Base-by-base conservation (phyloP, 1,284 basidiomycete genomes). In the Cryptococcus sp. region DNA sequence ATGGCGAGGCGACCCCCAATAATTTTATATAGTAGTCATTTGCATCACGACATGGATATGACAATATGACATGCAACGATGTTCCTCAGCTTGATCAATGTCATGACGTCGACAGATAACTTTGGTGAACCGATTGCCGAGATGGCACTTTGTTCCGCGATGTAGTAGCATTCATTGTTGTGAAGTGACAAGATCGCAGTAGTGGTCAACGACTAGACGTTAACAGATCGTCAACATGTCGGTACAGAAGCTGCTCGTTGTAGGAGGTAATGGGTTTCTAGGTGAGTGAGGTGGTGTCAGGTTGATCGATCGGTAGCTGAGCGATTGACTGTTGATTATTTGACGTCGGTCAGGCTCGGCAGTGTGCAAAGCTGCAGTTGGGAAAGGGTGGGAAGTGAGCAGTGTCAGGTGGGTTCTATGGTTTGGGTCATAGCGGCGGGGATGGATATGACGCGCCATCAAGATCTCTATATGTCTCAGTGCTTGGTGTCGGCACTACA, bases 251-350 rank as follows among this genome's bases (percentile, higher is more conserved):
- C 61, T 96, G 58, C 84, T 94, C 8, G 92, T 97, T 34, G 85
- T 96, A 1, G 94, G 94, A 19, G 93, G 93, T 34, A 96, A 96
- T 77, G 93, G 94, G 15, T 97, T 95, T 80, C 86, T 97, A 64
- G 93, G 92, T 89, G 66, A 60, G 81, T 60, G 37, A 54, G 26
- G 20, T 17, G 29, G 15, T 19, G 7, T 22, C 20, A 13, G 1
- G 25, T 8, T 8, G 22, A 17, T 46, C n/a, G 17, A 8, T 29
- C 41, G 29, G 29, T 37, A 20, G 29, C 17, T 16, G 17, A 37
- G 3, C 15, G 16, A n/a, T 38, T n/a, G 29, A n/a, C 45, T n/a
- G n/a, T n/a, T n/a, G n/a, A n/a, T 16, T 19, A 37, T 23, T 43
- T 29, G 22, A 29, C 51, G 48, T 34, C 19, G 13, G 37, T 22